Percentiles rank a stretch among this genome's conserved stretches.
Conservation (phyloP, 306 rosid genomes). For the Casuarina cunninghamiana region DNA sequence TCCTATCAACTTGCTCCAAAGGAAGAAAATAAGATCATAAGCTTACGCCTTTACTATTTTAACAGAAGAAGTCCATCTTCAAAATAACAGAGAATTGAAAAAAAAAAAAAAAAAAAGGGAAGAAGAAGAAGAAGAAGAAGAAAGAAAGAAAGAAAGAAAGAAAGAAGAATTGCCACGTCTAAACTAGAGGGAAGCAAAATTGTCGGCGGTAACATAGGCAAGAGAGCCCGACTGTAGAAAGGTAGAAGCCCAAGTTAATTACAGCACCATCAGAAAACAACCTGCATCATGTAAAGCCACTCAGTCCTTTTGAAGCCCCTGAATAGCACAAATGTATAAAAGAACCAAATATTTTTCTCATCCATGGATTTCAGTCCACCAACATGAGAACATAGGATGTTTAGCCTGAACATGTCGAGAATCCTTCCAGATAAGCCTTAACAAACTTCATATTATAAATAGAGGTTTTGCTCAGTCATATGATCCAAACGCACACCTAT, state of each 20-base stretch:
- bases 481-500: not conserved
- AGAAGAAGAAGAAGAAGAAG: no score
- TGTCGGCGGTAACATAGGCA: not conserved
- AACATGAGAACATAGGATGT: not conserved
- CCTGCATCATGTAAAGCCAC: conserved; percentile 2
- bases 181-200: conserved; percentile 24
- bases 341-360: not conserved
- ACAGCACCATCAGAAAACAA: not conserved
- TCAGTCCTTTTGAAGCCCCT: not conserved
- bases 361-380: not conserved
- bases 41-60: no score
- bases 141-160: not conserved
- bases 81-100: not conserved
- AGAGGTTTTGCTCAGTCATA: not conserved
- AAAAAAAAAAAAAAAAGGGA: no score
- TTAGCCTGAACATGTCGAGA: not conserved
- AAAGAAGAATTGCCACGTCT: no score
- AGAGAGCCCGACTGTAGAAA: not conserved
- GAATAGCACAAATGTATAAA: not conserved
- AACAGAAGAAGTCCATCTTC: no score
- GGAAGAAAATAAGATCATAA: no score
- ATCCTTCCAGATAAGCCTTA: not conserved
- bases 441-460: not conserved
- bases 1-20: no score
- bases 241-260: not conserved